Evolutionary conservation across 225 moss, liverwort and hornwort genomes (phyloP).

Genomic region (Bryum argenteum): DNA sequence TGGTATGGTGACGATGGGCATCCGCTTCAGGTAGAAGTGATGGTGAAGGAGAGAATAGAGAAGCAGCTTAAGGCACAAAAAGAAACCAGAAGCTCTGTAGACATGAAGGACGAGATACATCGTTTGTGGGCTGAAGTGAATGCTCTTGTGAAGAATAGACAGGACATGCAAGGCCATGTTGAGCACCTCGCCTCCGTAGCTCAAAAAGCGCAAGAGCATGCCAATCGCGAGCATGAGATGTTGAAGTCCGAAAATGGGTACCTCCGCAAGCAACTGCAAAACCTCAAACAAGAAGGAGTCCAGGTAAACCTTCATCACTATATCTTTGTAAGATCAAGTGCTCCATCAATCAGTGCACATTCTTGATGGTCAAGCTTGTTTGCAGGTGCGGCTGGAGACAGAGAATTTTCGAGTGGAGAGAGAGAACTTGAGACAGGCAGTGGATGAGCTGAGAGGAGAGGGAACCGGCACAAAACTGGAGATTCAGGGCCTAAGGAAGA

Average conservation of each 20-base stretch:
- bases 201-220: constrained; percentile 68
- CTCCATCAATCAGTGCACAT: constrained; percentile 16
- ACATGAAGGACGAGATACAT: constrained; percentile 79
- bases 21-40: constrained; percentile 58
- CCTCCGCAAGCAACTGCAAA: constrained; percentile 56
- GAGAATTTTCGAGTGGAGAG: constrained; percentile 63
- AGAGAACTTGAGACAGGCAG: constrained; percentile 62
- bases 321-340: constrained; percentile 8
- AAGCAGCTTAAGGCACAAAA: constrained; percentile 58
- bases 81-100: constrained; percentile 52
- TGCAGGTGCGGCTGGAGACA: constrained; percentile 62
- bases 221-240: constrained; percentile 58
- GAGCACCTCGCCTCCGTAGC: constrained; percentile 60
- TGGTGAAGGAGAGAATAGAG: constrained; percentile 72
- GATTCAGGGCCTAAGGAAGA: constrained; percentile 74
- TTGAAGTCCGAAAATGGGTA: constrained; percentile 58
- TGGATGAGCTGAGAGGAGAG: constrained; percentile 79
- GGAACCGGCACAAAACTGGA: constrained; percentile 80
- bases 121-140: constrained; percentile 84
- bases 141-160: constrained; percentile 73
- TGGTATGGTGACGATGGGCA: constrained; percentile 32
- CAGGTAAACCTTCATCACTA: constrained; percentile 37
- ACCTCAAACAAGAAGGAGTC: constrained; percentile 59
- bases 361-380: background rate
- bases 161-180: constrained; percentile 75